Base-by-base conservation (phyloP, 2,329 filamentous ascomycete species). In the Aspergillus awamori region DNA sequence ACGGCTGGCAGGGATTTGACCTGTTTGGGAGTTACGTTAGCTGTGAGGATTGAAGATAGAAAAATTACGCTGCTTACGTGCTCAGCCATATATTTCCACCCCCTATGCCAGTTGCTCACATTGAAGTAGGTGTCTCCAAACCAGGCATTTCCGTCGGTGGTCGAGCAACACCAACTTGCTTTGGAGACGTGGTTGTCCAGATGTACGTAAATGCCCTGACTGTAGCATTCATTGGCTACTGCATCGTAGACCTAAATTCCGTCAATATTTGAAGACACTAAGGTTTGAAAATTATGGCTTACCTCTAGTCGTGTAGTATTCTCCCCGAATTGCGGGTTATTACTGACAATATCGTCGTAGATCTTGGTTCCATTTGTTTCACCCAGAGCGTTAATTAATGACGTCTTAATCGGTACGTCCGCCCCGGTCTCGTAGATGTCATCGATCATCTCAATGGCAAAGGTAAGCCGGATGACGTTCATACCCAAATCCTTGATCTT, bases 161-260 rank as follows among this genome's bases (percentile, higher is more conserved):
- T 76, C 8, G 76, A 79, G 66, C 86, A 88, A 69, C 86, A 88
- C 86, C 86, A 88, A 58, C 77, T 77, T 2, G 79, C 86, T 51
- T 78, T 80, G 8, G 84, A 86, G 63, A 88, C 82, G 70, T 88
- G 86, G 68, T 88, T 87, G 71, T 88, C 85, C 0, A 87, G 76
- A 63, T 86, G 83, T 5, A 88, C 76, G 64, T 86, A 85, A 57
- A 88, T 82, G 15, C 84, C 69, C 65, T 86, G 85, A 24, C 77
- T 80, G 0, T 81, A 76, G 33, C 83, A 81, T 68, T 88, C 87
- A 0, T 80, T 82, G 1, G 85, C 87, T 3, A 89, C 82, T 2
- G 86, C 86, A 67, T 89, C 86, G 69, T 84, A 89, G 0, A 87
- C 81, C 67, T 68, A 17, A 15, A 8, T 0, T 15, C 7, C 0